Evolutionary conservation across 1,284 basidiomycete genomes (phyloP), one percentile per base, ranked within the genome.

Genomic region (Microbotryomycetes sp.): DNA sequence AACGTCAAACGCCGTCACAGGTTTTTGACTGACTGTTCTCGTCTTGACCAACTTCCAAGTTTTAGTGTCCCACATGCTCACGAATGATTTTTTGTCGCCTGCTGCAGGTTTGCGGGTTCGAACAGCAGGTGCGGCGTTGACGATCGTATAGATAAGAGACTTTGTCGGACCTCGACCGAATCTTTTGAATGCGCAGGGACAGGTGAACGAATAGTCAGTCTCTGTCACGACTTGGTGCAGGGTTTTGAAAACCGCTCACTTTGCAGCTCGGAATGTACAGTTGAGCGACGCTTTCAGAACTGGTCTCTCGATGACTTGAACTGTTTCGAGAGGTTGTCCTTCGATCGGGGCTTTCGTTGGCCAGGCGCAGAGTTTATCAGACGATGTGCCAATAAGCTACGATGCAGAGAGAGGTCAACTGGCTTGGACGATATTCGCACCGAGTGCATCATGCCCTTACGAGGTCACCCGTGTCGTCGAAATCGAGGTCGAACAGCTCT

Each of bases 1-100:
- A 54, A 91, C 76, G 72, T 91, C 89, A 73, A 96, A 87, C 67
- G 85, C 87, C 3, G 92, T 94, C 41, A 93, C 73, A 15, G 87
- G 86, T 68, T 85, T 85, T 65, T 87, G 85, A 21, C 86, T 84
- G 6, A 91, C 73, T 45, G 77, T 77, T 35, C 78, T 70, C 61
- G 75, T 73, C 21, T 70, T 71, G 13, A 73, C 56, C 1, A 79
- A 68, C 55, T 73, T 74, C 78, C 78, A 79, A 47, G 73, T 71
- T 3, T 70, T 69, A 27, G 75, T 48, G 56, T 75, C 74, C 60
- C 71, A 72, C 41, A 65, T 23, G 13, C 50, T 59, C 13, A 72
- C 61, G 45, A 67, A 71, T n/a, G 65, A 60, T 52, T 68, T 71
- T 21, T 67, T 69, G 52, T 56, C 61, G 26, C 53, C 30, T 6